Percentiles rank a stretch among this genome's conserved stretches.
These are phyloP conservation scores for Gypsophila paniculata DNA, from an alignment of 179 eudicot genomes.

Conservation along the genomic window DNA sequence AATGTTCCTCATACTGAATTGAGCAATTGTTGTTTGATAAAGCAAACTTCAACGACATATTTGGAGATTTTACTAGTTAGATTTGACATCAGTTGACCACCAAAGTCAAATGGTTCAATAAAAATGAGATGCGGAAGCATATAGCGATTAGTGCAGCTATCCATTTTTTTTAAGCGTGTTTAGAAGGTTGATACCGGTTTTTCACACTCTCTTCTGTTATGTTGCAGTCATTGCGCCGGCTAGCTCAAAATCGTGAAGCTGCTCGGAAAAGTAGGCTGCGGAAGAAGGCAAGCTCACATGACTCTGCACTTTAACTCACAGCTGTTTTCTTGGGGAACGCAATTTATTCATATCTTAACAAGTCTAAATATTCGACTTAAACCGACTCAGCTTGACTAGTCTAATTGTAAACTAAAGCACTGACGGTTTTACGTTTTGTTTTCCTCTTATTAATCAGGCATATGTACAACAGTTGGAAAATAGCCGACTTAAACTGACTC, in stretches of 20 bases:
- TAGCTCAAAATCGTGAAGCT: constrained; percentile 98
- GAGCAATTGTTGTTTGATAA: too few species aligned
- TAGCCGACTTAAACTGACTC: constrained; percentile 83
- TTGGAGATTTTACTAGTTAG: too few species aligned
- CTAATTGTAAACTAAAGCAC: background rate
- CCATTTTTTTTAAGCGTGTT: background rate
- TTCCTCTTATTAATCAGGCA: constrained; percentile 41
- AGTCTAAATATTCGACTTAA: too few species aligned
- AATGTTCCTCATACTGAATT: too few species aligned
- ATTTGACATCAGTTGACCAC: background rate
- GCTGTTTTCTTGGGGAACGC: background rate
- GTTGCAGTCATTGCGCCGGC: constrained; percentile 75
- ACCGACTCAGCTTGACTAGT: too few species aligned
- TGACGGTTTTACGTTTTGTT: background rate
- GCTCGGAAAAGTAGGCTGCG: constrained; percentile 94
- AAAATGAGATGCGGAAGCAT: background rate
- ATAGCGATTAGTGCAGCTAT: background rate
- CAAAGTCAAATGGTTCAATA: background rate
- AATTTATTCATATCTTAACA: constrained; percentile 3
- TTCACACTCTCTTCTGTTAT: constrained; percentile 10
- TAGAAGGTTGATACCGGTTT: background rate
- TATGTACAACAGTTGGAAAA: constrained; percentile 94
- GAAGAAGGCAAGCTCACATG: constrained; percentile 56
- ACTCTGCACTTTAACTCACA: background rate
- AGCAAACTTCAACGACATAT: too few species aligned